These are phyloP conservation scores for Fennellomyces sp. DNA, from an alignment of 371 early-diverging fungal species.

Conservation along the genomic window DNA sequence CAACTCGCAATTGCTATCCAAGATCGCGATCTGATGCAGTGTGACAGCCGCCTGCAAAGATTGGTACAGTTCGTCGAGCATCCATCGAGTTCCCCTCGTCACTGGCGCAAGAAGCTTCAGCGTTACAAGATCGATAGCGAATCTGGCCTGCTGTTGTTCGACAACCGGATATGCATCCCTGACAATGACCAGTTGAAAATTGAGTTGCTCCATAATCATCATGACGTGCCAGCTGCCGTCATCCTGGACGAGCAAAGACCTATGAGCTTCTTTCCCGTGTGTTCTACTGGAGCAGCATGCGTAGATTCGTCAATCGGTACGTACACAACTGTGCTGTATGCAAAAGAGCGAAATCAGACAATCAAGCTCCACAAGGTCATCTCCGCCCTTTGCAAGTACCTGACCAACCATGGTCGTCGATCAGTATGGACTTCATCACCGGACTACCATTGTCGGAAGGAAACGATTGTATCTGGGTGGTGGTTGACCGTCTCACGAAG, in stretches of 20 bases:
- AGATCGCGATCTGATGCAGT: too few species aligned
- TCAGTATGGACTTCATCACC: constrained; percentile 54
- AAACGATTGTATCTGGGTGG: constrained; percentile 40
- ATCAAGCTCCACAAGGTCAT: constrained; percentile 29
- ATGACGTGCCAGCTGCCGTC: constrained; percentile 46
- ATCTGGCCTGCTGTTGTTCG: constrained; percentile 18
- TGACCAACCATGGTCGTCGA: constrained; percentile 37
- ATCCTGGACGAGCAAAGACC: constrained; percentile 50
- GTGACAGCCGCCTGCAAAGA: too few species aligned
- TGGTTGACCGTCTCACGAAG: constrained; percentile 52
- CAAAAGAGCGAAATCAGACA: constrained; percentile 25
- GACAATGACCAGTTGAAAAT: constrained; percentile 16
- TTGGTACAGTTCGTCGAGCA: too few species aligned
- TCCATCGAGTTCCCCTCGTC: too few species aligned
- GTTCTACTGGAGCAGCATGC: constrained; percentile 51
- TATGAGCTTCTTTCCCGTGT: constrained; percentile 27
- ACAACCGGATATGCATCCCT: constrained; percentile 26
- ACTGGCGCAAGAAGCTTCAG: constrained; percentile 4
- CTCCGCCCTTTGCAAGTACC: constrained; percentile 45
- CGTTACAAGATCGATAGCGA: constrained; percentile 6
- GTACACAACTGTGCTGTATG: constrained; percentile 47
- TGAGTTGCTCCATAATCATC: constrained; percentile 25
- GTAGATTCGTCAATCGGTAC: constrained; percentile 33
- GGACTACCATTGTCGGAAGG: constrained; percentile 36
- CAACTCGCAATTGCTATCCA: background rate